Percentiles rank a stretch among this genome's conserved stretches.
phyloP scores from a whole-genome alignment of 257 asterid genomes.

The Marsdenia floribunda region DNA sequence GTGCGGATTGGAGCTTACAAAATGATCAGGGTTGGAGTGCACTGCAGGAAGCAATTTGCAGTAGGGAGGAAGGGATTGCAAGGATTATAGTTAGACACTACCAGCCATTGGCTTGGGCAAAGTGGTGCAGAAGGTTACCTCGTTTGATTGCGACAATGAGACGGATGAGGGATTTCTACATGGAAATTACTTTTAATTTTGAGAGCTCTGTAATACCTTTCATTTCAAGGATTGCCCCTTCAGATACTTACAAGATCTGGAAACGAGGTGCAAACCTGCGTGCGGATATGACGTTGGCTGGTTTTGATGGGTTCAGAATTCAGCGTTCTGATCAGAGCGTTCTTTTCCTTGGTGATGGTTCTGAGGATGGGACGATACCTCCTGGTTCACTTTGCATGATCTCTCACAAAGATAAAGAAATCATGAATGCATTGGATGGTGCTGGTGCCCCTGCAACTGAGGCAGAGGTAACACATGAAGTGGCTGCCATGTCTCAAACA shows the following conservation, averaged over 20 bases:
- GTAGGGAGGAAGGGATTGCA: constrained; percentile 76
- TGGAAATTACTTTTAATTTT: constrained; percentile 94
- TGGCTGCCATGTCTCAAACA: constrained; percentile 86
- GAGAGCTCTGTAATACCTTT: constrained; percentile 98
- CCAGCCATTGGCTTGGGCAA: constrained; percentile 97
- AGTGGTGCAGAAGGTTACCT: constrained; percentile 97
- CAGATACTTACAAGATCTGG: constrained; percentile 96
- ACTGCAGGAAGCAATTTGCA: constrained; percentile 90
- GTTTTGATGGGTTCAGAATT: constrained; percentile 87
- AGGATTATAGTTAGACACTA: constrained; percentile 83
- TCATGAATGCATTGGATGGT: constrained; percentile 94
- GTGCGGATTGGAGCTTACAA: constrained; percentile 97
- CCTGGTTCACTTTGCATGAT: constrained; percentile 85
- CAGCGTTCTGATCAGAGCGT: constrained; percentile 94
- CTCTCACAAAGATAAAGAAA: constrained; percentile 84
- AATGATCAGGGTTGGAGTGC: constrained; percentile 99
- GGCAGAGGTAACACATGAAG: constrained; percentile 81
- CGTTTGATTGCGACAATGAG: constrained; percentile 77
- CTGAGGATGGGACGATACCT: constrained; percentile 80
- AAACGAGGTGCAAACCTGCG: constrained; percentile 90
- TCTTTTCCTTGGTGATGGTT: constrained; percentile 95
- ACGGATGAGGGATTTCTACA: constrained; percentile 95
- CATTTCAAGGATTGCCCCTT: constrained; percentile 95
- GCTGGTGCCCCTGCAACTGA: constrained; percentile 89
- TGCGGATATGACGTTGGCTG: constrained; percentile 97